phyloP scores from a whole-genome alignment of 257 asterid species.

The Sherardia arvensis region DNA sequence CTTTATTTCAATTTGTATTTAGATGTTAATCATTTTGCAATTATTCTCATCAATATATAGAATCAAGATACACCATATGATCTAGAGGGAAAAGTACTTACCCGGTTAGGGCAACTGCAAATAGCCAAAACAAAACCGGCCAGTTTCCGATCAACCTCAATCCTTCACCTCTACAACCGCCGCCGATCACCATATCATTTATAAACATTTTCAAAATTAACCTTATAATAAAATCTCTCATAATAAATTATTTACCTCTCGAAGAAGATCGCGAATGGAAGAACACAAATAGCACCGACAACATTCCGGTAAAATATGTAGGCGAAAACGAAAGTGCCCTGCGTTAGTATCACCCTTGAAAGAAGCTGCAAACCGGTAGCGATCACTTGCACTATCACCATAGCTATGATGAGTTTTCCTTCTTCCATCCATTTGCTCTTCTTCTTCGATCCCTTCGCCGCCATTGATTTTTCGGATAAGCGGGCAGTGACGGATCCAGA shows the following conservation, averaged over 20 bases:
- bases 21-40: no score
- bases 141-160: slow-evolving; percentile 23
- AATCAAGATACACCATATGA: no score
- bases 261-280: slow-evolving; percentile 39
- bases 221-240: no score
- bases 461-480: neutral
- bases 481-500: no score
- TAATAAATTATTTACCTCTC: slow-evolving; percentile 36
- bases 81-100: slow-evolving; percentile 1
- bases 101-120: slow-evolving; percentile 55
- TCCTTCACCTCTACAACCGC: neutral
- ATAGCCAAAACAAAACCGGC: slow-evolving; percentile 35
- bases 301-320: slow-evolving; percentile 42
- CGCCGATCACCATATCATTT: no score
- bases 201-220: no score
- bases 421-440: neutral
- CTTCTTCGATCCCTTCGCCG: neutral
- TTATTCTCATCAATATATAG: no score
- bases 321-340: slow-evolving; percentile 45
- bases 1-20: no score
- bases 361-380: slow-evolving; percentile 49
- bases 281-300: slow-evolving; percentile 37
- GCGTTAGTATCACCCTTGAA: slow-evolving; percentile 34
- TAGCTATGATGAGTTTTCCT: slow-evolving; percentile 18
- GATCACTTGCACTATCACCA: slow-evolving; percentile 44